Evolutionary conservation across 768 basidiomycete species (phyloP).

Genomic region (Obba rivulosa): DNA sequence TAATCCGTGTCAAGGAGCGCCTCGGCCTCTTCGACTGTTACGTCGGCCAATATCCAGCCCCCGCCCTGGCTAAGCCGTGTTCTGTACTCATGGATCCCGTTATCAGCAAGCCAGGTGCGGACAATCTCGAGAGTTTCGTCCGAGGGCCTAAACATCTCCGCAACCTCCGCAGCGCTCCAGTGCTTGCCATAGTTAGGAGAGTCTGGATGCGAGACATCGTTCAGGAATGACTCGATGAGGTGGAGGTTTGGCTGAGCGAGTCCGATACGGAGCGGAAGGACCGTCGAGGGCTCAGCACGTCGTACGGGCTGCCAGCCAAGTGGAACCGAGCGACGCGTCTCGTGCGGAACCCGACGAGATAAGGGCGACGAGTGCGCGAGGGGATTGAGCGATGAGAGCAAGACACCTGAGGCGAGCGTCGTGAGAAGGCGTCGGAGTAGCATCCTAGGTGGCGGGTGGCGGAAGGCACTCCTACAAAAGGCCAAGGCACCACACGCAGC

Average conservation of each 20-base stretch:
- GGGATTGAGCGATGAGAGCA: no score
- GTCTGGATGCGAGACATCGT: constrained; percentile 47
- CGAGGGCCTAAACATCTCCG: constrained; percentile 41
- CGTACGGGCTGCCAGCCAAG: constrained; percentile 36
- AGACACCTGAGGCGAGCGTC: no score
- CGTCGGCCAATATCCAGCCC: constrained; percentile 40
- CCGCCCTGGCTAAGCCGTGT: constrained; percentile 34
- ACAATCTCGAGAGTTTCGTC: constrained; percentile 37
- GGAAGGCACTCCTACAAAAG: no score
- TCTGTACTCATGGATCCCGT: constrained; percentile 35
- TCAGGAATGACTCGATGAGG: constrained; percentile 38
- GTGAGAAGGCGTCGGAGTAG: no score
- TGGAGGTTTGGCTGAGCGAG: constrained; percentile 42
- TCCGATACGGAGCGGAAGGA: constrained; percentile 45
- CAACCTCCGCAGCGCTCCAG: constrained; percentile 39
- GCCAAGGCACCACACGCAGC: no score
- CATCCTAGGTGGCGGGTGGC: no score
- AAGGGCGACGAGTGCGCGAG: not conserved
- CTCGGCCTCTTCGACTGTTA: constrained; percentile 41
- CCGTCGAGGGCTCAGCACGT: constrained; percentile 27
- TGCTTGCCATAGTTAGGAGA: constrained; percentile 47
- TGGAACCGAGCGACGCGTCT: constrained; percentile 22
- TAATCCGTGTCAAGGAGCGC: constrained; percentile 44
- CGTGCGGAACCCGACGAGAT: constrained; percentile 8
- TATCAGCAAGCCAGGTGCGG: constrained; percentile 35